Evolutionary conservation across 768 basidiomycete species (phyloP), one percentile per base, ranked within the genome.

Genomic region (Phallus indusiatus): DNA sequence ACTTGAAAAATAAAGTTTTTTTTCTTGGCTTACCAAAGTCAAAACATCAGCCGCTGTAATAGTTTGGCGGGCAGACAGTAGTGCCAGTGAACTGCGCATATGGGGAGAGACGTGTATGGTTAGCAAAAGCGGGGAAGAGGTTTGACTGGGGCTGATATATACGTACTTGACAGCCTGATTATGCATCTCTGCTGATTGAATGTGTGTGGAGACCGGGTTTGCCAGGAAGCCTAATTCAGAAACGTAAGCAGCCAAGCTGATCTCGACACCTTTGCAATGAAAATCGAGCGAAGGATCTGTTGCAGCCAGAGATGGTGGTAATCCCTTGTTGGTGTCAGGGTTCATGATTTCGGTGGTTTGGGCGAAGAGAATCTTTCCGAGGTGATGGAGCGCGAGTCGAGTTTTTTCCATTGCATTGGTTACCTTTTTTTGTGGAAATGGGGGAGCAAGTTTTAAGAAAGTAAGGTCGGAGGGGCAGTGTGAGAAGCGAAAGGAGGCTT

Each of bases 1-100:
- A 61, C n/a, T 28, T 28, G 4, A 28, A 28, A 28, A 28, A 28
- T 28, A 57, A 64, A 61, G 9, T 17, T 51, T 64, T 42, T 42
- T 10, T 42, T 42, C 14, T 14, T 10, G n/a, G n/a, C 42, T 54
- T 22, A 67, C 67, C 59, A 71, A 64, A 10, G 65, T 51, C 10
- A 72, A 63, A 12, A 72, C 69, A 35, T 72, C 70, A 54, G 65
- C 60, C 11, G 71, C 63, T 48, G 66, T 68, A 52, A 66, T 52
- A 3, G 71, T 72, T 50, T 65, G 65, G 28, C 71, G 63, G 5
- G 71, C 71, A 9, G 68, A 70, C 47, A 71, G 67, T 37, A 72
- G 63, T 2, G 71, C 71, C 55, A 72, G 63, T 10, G 67, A 68
- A 65, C 65, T 65, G 56, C n/a, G n/a, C n/a, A n/a, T n/a, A n/a